Conservation (phyloP, 2,329 filamentous ascomycete genomes). For the Verticillium zaregamsianum region DNA sequence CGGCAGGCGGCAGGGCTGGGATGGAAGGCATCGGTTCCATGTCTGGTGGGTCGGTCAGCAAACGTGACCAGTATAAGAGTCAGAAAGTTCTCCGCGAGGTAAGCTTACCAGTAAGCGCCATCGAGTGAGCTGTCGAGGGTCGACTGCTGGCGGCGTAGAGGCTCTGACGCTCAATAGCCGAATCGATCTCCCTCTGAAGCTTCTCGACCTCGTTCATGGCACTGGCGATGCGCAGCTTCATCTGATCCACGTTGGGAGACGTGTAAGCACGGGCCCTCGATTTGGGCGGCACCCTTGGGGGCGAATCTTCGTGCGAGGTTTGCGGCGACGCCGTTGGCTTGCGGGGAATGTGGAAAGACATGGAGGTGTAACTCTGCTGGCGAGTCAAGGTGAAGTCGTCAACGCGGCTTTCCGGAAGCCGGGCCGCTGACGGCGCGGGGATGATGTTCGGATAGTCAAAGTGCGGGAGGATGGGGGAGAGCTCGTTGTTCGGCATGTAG, state of each 20-base stretch:
- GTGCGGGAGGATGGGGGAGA: slow-evolving; percentile 54
- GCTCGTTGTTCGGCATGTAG: slow-evolving; percentile 36
- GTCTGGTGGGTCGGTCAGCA: slow-evolving; percentile 23
- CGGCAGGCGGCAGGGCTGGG: slow-evolving; percentile 51
- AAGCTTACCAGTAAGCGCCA: slow-evolving; percentile 16
- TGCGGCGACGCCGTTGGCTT: slow-evolving; percentile 30
- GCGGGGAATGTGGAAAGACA: slow-evolving; percentile 53
- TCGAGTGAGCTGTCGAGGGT: slow-evolving; percentile 46
- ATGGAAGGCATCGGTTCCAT: slow-evolving; percentile 51
- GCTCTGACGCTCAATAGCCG: slow-evolving; percentile 56
- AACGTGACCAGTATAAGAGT: not conserved
- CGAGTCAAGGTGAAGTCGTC: slow-evolving; percentile 30
- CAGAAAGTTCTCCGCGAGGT: not conserved
- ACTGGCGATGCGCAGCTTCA: slow-evolving; percentile 51
- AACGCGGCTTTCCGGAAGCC: slow-evolving; percentile 13
- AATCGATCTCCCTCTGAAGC: slow-evolving; percentile 55
- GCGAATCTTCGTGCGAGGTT: slow-evolving; percentile 24
- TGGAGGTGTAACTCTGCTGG: slow-evolving; percentile 43
- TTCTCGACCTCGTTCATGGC: slow-evolving; percentile 56
- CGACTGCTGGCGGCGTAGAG: slow-evolving; percentile 46
- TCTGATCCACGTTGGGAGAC: slow-evolving; percentile 42
- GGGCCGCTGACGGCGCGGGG: slow-evolving; percentile 33
- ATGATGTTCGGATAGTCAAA: slow-evolving; percentile 37
- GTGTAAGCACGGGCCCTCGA: slow-evolving; percentile 40
- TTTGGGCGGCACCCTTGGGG: slow-evolving; percentile 39